A percentile compares a stretch with the other conserved stretches of the same genome.
phyloP scores from a whole-genome alignment of 1,284 basidiomycete genomes.

The Trichosporon inkin region DNA sequence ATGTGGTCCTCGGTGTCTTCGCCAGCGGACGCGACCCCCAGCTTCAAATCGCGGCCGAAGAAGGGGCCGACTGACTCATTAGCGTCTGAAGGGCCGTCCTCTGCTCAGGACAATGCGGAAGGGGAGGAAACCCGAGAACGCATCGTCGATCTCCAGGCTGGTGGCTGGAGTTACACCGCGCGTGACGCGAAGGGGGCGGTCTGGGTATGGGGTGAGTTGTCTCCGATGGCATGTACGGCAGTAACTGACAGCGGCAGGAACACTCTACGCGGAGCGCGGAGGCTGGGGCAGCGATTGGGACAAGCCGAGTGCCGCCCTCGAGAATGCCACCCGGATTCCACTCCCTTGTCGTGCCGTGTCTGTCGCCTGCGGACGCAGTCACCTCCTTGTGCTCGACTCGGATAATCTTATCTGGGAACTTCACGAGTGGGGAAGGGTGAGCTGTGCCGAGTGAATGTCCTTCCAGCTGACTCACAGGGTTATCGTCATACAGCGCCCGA shows the following conservation, averaged over 20 bases:
- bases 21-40: slow-evolving; percentile 3
- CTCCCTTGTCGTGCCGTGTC: slow-evolving; percentile 35
- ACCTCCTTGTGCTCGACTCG: slow-evolving; percentile 43
- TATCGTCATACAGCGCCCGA: slow-evolving; percentile 38
- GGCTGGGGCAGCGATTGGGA: slow-evolving; percentile 52
- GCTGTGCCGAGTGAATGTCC: too few species aligned
- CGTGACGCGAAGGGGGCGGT: slow-evolving; percentile 65
- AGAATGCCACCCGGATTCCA: slow-evolving; percentile 36
- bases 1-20: not conserved
- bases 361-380: slow-evolving; percentile 35
- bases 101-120: not conserved
- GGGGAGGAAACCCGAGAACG: slow-evolving; percentile 28
- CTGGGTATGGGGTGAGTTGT: slow-evolving; percentile 70
- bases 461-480: slow-evolving; percentile 24
- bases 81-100: slow-evolving; percentile 1
- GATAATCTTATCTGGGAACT: slow-evolving; percentile 49
- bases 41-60: slow-evolving; percentile 1
- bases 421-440: slow-evolving; percentile 37
- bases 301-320: slow-evolving; percentile 27
- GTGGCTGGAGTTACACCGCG: slow-evolving; percentile 61
- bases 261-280: slow-evolving; percentile 8
- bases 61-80: not conserved
- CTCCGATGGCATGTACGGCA: too few species aligned
- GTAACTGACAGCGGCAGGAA: slow-evolving; percentile 7
- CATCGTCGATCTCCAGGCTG: slow-evolving; percentile 70